Percentiles rank a stretch among this genome's conserved stretches.
phyloP scores from a whole-genome alignment of 805 yeast genomes.

The Saccharomycopsis olivae region DNA sequence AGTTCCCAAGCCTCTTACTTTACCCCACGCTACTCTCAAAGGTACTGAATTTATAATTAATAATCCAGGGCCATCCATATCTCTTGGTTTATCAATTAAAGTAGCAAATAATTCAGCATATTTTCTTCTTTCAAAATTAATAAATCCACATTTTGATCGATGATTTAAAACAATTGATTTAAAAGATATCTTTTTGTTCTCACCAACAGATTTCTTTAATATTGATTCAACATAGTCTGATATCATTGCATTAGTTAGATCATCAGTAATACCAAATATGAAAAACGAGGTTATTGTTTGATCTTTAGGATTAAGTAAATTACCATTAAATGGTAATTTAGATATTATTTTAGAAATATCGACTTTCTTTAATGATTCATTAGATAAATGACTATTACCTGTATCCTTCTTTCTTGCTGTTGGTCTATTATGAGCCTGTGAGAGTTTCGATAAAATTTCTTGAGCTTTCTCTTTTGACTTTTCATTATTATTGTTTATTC shows the following conservation, averaged over 20 bases:
- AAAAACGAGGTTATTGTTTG: slow-evolving; percentile 47
- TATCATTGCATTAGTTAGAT: slow-evolving; percentile 53
- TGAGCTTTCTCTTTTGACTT: slow-evolving; percentile 33
- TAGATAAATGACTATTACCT: background rate
- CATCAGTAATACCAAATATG: slow-evolving; percentile 61
- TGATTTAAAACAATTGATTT: slow-evolving; percentile 43
- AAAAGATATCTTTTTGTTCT: slow-evolving; percentile 22
- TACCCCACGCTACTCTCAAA: slow-evolving; percentile 47
- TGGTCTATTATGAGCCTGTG: slow-evolving; percentile 24
- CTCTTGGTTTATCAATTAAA: slow-evolving; percentile 17
- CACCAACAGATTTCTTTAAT: background rate
- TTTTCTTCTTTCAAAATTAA: slow-evolving; percentile 38
- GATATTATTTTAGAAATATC: slow-evolving; percentile 45
- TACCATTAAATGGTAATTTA: slow-evolving; percentile 60
- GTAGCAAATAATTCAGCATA: slow-evolving; percentile 40
- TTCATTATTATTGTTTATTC: slow-evolving; percentile 20
- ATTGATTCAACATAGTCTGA: slow-evolving; percentile 36
- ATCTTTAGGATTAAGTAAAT: slow-evolving; percentile 34
- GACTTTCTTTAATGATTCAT: slow-evolving; percentile 20
- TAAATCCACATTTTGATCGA: slow-evolving; percentile 52
- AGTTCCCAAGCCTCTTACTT: slow-evolving; percentile 31
- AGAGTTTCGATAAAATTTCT: slow-evolving; percentile 40
- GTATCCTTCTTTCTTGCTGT: slow-evolving; percentile 1
- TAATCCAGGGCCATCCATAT: slow-evolving; percentile 24
- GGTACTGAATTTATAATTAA: slow-evolving; percentile 32